Evolutionary conservation across 1,139 yeast species (phyloP).

Genomic region (Yamadazyma songkhlaensis): DNA sequence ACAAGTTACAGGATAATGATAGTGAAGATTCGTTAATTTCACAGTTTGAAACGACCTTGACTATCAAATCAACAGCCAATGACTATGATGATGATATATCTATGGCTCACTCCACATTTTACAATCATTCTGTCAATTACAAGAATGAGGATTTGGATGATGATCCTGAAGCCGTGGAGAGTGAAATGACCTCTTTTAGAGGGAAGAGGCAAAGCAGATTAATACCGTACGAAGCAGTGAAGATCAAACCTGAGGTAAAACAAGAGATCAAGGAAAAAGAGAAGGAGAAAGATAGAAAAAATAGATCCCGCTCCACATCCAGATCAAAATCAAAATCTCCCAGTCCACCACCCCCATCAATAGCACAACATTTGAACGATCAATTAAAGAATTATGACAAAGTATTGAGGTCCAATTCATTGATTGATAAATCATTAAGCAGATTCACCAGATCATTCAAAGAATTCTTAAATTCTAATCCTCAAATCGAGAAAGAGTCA

Average conservation of each 20-base stretch:
- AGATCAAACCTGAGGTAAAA: slow-evolving; percentile 12
- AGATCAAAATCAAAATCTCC: slow-evolving; percentile 9
- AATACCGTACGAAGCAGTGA: slow-evolving; percentile 25
- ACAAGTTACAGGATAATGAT: slow-evolving; percentile 24
- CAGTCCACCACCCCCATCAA: slow-evolving; percentile 6
- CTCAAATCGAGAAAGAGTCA: slow-evolving; percentile 52
- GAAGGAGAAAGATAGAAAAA: slow-evolving; percentile 5
- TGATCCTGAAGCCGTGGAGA: slow-evolving; percentile 5
- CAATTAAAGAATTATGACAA: slow-evolving; percentile 20
- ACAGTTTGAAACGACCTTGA: slow-evolving; percentile 47
- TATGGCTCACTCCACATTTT: slow-evolving; percentile 42
- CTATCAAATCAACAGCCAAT: slow-evolving; percentile 40
- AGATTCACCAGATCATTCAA: slow-evolving; percentile 43
- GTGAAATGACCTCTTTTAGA: slow-evolving; percentile 32
- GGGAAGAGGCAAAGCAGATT: slow-evolving; percentile 29
- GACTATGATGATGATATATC: slow-evolving; percentile 39
- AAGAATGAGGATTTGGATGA: slow-evolving; percentile 21
- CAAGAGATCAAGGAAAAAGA: slow-evolving; percentile 6
- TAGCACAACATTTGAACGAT: background rate
- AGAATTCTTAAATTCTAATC: slow-evolving; percentile 51
- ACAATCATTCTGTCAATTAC: slow-evolving; percentile 23
- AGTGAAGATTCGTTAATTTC: slow-evolving; percentile 47
- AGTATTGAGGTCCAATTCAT: slow-evolving; percentile 30
- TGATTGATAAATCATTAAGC: slow-evolving; percentile 34
- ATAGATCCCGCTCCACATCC: slow-evolving; percentile 7